Conservation (phyloP, 768 basidiomycete species). For the Dioszegia aurantiaca region DNA sequence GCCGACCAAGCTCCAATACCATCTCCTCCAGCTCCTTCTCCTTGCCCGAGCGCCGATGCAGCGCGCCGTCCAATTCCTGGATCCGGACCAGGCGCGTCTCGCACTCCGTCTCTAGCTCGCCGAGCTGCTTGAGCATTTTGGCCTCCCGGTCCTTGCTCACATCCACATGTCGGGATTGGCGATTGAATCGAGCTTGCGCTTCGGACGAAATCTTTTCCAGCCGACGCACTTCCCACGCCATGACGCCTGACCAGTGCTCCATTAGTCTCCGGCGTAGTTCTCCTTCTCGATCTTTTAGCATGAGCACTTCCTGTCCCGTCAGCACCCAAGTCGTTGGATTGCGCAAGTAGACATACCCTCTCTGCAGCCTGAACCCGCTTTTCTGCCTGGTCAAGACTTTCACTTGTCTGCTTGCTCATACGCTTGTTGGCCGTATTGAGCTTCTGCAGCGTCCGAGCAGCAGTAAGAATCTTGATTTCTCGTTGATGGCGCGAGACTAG, state of each 20-base stretch:
- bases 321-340: neutral
- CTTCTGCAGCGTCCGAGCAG: conserved; percentile 51
- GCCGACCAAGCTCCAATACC: conserved; percentile 38
- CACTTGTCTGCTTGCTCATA: conserved; percentile 53
- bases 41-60: conserved; percentile 12
- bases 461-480: conserved; percentile 53
- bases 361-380: conserved; percentile 52
- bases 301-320: conserved; percentile 46
- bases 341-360: conserved; percentile 27
- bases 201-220: conserved; percentile 39
- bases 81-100: conserved; percentile 11
- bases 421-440: conserved; percentile 51
- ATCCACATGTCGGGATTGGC: conserved; percentile 28
- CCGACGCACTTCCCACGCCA: conserved; percentile 53
- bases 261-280: conserved; percentile 44
- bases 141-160: conserved; percentile 33
- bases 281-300: conserved; percentile 47
- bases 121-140: conserved; percentile 27
- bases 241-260: conserved; percentile 52
- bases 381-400: conserved; percentile 51
- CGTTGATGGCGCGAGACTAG: conserved; percentile 48
- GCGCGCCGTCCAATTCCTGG: conserved; percentile 29
- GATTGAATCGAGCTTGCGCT: conserved; percentile 29
- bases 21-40: conserved; percentile 42
- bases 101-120: conserved; percentile 30